Percentiles rank a stretch among this genome's conserved stretches.
Conservation (phyloP, 208 protist species). For the Acanthamoeba castellanii region DNA sequence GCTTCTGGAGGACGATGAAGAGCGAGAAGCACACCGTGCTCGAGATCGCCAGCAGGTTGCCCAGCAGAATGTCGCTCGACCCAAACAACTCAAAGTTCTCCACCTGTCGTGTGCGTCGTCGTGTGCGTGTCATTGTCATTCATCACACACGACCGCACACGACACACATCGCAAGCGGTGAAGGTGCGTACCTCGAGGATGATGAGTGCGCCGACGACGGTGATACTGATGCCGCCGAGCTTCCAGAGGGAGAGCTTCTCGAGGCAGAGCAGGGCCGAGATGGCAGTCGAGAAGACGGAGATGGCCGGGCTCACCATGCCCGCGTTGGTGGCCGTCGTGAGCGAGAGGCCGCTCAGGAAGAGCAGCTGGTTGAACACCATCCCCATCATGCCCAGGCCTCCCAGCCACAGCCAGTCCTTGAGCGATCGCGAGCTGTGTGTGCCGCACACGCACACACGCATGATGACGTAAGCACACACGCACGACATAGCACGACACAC, state of each 20-base stretch:
- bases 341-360: slow-evolving; percentile 4
- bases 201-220: slow-evolving; percentile 7
- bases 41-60: neutral
- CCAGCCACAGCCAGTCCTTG: neutral
- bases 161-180: neutral
- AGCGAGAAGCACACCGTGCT: slow-evolving; percentile 30
- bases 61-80: slow-evolving; percentile 22
- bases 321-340: slow-evolving; percentile 18
- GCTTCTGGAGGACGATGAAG: slow-evolving; percentile 33
- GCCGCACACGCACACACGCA: neutral
- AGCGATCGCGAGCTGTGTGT: neutral
- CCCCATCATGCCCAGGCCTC: neutral
- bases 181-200: slow-evolving; percentile 37
- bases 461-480: neutral
- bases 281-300: slow-evolving; percentile 30
- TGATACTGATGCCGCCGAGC: neutral
- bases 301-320: slow-evolving; percentile 3
- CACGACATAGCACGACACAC: too few relatives aligned
- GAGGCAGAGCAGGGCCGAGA: neutral
- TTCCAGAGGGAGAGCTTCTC: slow-evolving; percentile 13
- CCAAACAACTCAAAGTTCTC: slow-evolving; percentile 19
- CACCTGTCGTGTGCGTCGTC: neutral
- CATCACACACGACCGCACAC: neutral
- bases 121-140: neutral
- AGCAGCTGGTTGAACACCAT: slow-evolving; percentile 28